These are phyloP conservation scores for Dioscorea dumetorum DNA, from an alignment of 106 monocot genomes.

Conservation along the genomic window DNA sequence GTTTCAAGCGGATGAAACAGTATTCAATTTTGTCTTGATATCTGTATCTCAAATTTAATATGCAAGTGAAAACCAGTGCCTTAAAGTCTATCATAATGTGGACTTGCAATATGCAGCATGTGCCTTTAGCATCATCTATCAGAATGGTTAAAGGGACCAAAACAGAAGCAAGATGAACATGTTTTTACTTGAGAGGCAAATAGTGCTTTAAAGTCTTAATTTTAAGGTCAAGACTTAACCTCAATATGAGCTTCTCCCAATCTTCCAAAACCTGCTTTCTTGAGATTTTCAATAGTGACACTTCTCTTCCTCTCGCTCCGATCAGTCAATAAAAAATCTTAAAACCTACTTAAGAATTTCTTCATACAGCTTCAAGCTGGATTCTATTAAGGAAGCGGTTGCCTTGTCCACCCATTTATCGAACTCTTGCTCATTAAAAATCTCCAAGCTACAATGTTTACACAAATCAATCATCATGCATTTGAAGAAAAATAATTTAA, in stretches of 20 bases:
- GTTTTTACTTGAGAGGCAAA: too few relatives aligned
- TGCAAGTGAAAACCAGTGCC: background rate
- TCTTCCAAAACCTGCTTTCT: conserved; percentile 39
- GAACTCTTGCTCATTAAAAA: conserved; percentile 55
- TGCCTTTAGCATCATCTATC: too few relatives aligned
- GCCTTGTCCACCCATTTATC: conserved; percentile 67
- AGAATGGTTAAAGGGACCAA: too few relatives aligned
- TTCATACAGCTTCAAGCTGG: conserved; percentile 55
- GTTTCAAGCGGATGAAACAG: background rate
- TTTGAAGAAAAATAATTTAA: too few relatives aligned
- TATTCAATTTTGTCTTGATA: too few relatives aligned
- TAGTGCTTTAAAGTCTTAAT: background rate
- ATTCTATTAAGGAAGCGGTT: conserved; percentile 59
- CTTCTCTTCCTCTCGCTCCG: conserved; percentile 59
- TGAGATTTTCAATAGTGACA: conserved; percentile 56
- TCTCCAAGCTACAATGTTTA: conserved; percentile 47
- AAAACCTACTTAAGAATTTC: conserved; percentile 53
- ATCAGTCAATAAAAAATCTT: conserved; percentile 72
- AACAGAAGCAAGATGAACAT: too few relatives aligned
- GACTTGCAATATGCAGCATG: too few relatives aligned
- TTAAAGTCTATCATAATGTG: too few relatives aligned
- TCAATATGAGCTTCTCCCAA: conserved; percentile 78
- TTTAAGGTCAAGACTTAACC: conserved; percentile 24
- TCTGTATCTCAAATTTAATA: too few relatives aligned
- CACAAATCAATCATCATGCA: background rate